Evolutionary conservation across 495 filamentous ascomycete genomes (phyloP).

Genomic region (Aspergillus steynii): DNA sequence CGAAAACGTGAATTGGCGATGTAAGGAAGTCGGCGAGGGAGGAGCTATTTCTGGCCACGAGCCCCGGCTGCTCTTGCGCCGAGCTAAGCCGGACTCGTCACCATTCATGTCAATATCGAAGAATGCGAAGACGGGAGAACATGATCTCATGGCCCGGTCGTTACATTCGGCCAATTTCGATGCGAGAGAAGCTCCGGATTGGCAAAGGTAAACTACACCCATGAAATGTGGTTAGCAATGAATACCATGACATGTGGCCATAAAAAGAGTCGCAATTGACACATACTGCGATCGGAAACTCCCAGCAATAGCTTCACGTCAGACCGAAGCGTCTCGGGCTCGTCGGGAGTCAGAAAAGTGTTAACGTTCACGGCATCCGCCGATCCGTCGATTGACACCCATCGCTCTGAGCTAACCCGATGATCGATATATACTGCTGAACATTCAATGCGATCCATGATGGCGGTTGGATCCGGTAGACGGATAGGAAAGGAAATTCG

Average conservation of each 20-base stretch:
- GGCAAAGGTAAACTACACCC: constrained; percentile 68
- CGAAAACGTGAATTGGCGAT: constrained; percentile 45
- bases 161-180: constrained; percentile 67
- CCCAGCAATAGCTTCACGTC: constrained; percentile 52
- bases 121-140: constrained; percentile 73
- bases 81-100: constrained; percentile 33
- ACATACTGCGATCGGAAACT: constrained; percentile 57
- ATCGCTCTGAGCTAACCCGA: constrained; percentile 63
- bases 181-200: constrained; percentile 68
- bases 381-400: constrained; percentile 48
- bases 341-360: constrained; percentile 38
- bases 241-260: background rate
- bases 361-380: constrained; percentile 26
- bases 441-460: constrained; percentile 70
- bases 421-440: constrained; percentile 85
- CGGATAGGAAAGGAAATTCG: constrained; percentile 14
- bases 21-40: constrained; percentile 38
- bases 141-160: constrained; percentile 59
- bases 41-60: constrained; percentile 38
- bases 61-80: constrained; percentile 40
- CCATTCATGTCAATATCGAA: constrained; percentile 59
- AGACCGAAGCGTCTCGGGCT: constrained; percentile 49
- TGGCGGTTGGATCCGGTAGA: constrained; percentile 27
- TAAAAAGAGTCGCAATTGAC: background rate
- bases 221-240: constrained; percentile 8